Base-by-base conservation (phyloP, 805 yeast species). In the Komagataella ulmi region DNA sequence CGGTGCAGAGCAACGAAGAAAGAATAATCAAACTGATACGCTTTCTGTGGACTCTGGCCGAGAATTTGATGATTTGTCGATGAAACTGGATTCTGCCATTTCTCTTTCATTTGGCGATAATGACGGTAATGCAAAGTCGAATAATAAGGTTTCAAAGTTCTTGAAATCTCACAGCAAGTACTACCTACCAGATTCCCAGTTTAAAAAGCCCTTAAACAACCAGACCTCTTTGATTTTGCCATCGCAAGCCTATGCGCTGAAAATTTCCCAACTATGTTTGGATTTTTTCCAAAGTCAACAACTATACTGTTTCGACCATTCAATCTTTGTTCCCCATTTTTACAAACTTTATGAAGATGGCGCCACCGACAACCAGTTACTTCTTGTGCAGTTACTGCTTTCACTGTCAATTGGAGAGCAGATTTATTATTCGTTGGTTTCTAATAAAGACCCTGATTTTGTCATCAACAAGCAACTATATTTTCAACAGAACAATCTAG, bases 31-130 rank as follows among this genome's bases (percentile, higher is more conserved):
- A 30, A 30, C 1, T 3, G 40, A 30, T 10, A 30, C 40, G 5
- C 40, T 10, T 10, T 30, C 40, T 30, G 40, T 10, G 8, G 14
- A 10, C 1, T 30, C 40, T 10, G 40, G 14, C 14, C 6, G 14
- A 8, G 40, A 30, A 12, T 14, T 30, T 30, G 40, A 30, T 5
- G 40, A 30, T 30, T 8, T 30, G 14, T 30, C 40, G 14, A 56
- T 57, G 52, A 54, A 54, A 18, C 55, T 60, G 44, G 62, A 60
- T 36, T 53, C 58, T 40, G 64, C 58, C 46, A 59, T 60, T 40
- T 59, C 58, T 50, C 51, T 59, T 6, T 60, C 64, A 10, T 60
- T 60, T 53, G 64, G 64, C n/a, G 64, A 60, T 52, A 53, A 57
- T 14, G 59, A 57, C 5, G 45, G 47, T 12, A 21, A 50, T 24